Percentiles rank a stretch among this genome's conserved stretches.
Evolutionary conservation across 176 grass and related monocot genomes (phyloP).

Genomic region (Oryza longistaminata): DNA sequence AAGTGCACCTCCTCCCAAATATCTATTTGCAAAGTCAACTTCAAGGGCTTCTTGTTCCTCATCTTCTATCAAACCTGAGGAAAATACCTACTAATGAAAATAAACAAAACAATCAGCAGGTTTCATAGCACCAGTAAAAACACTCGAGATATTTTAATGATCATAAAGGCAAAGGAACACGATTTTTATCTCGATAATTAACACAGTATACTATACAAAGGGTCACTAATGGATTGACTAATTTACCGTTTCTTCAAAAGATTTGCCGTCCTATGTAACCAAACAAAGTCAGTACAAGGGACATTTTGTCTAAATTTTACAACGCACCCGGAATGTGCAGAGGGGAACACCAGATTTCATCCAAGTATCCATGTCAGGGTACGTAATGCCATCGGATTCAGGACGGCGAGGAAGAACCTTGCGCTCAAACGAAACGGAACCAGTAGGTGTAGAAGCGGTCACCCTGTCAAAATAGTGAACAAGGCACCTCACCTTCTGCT

Average conservation of each 20-base stretch:
- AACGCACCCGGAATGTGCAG: constrained; percentile 65
- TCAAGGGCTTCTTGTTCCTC: constrained; percentile 75
- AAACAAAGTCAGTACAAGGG: neutral
- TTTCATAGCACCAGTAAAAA: neutral
- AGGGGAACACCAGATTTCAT: constrained; percentile 54
- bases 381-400: constrained; percentile 20
- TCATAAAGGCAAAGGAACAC: neutral
- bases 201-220: neutral
- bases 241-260: neutral
- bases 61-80: constrained; percentile 88
- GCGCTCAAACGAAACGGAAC: constrained; percentile 79
- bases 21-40: constrained; percentile 96
- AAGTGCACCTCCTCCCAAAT: constrained; percentile 94
- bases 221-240: no score
- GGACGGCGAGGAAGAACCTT: constrained; percentile 53
- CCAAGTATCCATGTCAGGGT: constrained; percentile 58
- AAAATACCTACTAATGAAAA: constrained; percentile 74
- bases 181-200: neutral
- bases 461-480: constrained; percentile 94
- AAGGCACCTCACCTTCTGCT: constrained; percentile 83
- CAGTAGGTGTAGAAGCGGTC: constrained; percentile 45
- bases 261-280: neutral
- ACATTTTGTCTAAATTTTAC: neutral
- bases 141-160: neutral
- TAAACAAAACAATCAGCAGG: constrained; percentile 42